phyloP scores from a whole-genome alignment of 306 rosid species.

The Potentilla sterilis region DNA sequence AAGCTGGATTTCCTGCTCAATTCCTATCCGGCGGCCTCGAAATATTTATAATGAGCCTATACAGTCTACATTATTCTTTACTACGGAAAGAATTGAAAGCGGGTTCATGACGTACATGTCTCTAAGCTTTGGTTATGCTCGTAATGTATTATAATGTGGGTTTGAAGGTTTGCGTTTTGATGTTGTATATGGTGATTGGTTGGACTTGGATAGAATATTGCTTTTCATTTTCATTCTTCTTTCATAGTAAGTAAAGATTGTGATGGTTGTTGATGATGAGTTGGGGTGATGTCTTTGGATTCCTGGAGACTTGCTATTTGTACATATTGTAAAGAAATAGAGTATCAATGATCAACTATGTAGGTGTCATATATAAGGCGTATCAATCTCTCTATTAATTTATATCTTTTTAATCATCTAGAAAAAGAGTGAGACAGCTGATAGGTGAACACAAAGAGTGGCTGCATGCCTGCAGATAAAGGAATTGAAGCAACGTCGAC shows the following conservation, averaged over 20 bases:
- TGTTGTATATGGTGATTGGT: slow-evolving; percentile 22
- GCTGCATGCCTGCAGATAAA: too few relatives aligned
- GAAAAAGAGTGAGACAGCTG: too few relatives aligned
- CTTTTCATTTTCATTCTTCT: neutral
- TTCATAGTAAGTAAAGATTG: neutral
- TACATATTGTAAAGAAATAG: neutral
- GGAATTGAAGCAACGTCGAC: slow-evolving; percentile 19
- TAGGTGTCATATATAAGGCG: slow-evolving; percentile 1
- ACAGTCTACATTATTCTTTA: slow-evolving; percentile 28
- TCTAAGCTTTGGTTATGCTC: slow-evolving; percentile 30
- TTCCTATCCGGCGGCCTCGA: slow-evolving; percentile 1
- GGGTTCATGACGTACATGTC: neutral
- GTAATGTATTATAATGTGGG: slow-evolving; percentile 5
- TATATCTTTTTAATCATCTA: neutral
- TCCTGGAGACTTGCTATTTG: slow-evolving; percentile 18
- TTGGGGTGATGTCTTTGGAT: slow-evolving; percentile 18
- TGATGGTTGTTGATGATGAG: slow-evolving; percentile 6
- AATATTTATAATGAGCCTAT: slow-evolving; percentile 22
- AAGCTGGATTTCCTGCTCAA: slow-evolving; percentile 22
- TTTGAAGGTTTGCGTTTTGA: slow-evolving; percentile 23
- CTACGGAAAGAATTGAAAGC: slow-evolving; percentile 11
- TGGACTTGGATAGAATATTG: slow-evolving; percentile 20
- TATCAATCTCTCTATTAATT: slow-evolving; percentile 5
- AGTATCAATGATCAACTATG: neutral
- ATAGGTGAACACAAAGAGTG: too few relatives aligned